Evolutionary conservation across 148 eudicot genomes (phyloP).

Genomic region (Agrostemma githago): DNA sequence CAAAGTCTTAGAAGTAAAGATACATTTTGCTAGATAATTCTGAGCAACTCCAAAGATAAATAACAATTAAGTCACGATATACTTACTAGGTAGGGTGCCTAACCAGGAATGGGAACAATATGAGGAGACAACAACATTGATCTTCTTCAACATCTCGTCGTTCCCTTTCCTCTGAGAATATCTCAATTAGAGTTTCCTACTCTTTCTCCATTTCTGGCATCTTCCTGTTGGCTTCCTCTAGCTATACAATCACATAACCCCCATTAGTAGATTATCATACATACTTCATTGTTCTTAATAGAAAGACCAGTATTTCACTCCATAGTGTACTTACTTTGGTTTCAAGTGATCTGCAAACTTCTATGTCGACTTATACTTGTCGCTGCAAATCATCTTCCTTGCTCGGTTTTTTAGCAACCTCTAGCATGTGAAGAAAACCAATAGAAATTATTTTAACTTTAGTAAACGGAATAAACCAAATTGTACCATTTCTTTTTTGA

Average conservation of each 20-base stretch:
- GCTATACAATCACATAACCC: slow-evolving; percentile 23
- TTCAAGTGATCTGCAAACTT: slow-evolving; percentile 35
- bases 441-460: too few species aligned
- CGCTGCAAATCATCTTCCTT: slow-evolving; percentile 22
- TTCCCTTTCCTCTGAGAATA: slow-evolving; percentile 67
- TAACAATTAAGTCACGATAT: too few species aligned
- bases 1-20: too few species aligned
- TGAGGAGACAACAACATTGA: background rate
- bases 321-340: slow-evolving; percentile 28
- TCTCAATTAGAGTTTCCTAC: slow-evolving; percentile 57
- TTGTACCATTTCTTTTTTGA: slow-evolving; percentile 10
- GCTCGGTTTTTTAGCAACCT: slow-evolving; percentile 4
- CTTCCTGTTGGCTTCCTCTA: slow-evolving; percentile 29
- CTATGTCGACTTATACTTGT: slow-evolving; percentile 40
- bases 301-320: too few species aligned
- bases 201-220: slow-evolving; percentile 42
- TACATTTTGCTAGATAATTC: too few species aligned
- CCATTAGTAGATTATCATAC: too few species aligned
- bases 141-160: slow-evolving; percentile 55
- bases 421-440: slow-evolving; percentile 6
- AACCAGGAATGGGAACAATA: too few species aligned
- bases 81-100: too few species aligned
- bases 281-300: too few species aligned
- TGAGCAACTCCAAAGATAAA: too few species aligned
- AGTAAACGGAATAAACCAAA: background rate